Conservation (phyloP, 2,329 filamentous ascomycete genomes). For the Fusarium pseudoanthophilum region DNA sequence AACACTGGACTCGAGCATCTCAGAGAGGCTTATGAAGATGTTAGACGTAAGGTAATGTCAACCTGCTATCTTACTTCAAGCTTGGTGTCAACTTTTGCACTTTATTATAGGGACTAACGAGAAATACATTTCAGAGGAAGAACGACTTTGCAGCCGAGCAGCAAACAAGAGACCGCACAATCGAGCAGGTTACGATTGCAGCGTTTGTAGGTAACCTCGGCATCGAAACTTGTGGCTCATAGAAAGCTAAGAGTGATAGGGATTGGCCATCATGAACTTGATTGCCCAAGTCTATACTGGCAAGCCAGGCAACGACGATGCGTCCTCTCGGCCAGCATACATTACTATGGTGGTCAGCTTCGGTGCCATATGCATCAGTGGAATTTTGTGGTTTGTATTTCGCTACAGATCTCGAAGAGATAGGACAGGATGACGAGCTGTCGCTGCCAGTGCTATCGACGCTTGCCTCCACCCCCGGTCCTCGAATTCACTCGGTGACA, state of each 20-base stretch:
- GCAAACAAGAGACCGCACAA: not conserved
- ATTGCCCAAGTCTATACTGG: not conserved
- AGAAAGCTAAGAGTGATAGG: not conserved
- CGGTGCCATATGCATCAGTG: accelerated
- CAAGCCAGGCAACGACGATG: accelerated
- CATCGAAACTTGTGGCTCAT: accelerated
- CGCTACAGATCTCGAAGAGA: accelerated
- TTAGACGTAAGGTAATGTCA: not conserved
- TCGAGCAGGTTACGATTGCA: not conserved
- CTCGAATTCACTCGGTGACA: too few species aligned
- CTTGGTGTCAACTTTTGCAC: too few species aligned
- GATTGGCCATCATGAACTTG: not conserved
- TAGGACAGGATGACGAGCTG: accelerated
- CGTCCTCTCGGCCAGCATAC: not conserved
- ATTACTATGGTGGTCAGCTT: not conserved
- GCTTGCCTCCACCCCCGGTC: not conserved
- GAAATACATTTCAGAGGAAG: not conserved
- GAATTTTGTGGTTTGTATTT: not conserved
- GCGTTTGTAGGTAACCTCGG: not conserved
- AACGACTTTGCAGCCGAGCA: not conserved
- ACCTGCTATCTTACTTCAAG: not conserved
- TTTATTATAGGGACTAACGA: not conserved
- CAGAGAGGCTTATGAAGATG: accelerated
- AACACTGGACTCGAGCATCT: not conserved
- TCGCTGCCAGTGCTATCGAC: accelerated